Conservation (phyloP, 2,329 filamentous ascomycete genomes). For the Aphanoascus verrucosus region DNA sequence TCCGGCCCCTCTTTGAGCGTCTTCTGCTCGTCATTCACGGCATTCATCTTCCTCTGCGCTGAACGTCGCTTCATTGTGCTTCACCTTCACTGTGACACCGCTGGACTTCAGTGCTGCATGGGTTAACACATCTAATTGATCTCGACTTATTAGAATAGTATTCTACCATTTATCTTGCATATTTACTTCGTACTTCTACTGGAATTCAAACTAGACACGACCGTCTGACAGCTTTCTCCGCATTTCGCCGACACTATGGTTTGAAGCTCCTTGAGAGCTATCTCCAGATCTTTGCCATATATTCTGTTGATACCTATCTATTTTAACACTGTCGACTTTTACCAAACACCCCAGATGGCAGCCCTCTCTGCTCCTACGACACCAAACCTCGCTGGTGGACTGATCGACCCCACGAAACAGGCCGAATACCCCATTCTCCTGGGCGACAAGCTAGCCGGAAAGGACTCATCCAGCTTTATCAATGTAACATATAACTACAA, state of each 20-base stretch:
- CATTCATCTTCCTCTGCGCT: neutral
- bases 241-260: neutral
- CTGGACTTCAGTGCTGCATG: neutral
- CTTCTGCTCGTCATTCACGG: neutral
- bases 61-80: neutral
- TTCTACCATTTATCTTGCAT: neutral
- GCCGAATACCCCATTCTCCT: conserved; percentile 39
- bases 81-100: neutral
- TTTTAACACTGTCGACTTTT: neutral
- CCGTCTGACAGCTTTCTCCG: neutral
- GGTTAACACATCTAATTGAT: too few relatives aligned
- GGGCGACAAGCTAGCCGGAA: conserved; percentile 32
- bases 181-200: too few relatives aligned
- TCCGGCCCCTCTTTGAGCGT: neutral
- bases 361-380: conserved; percentile 6
- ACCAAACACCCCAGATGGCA: neutral
- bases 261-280: neutral
- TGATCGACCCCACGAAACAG: conserved; percentile 37
- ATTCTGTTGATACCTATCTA: neutral
- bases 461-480: conserved; percentile 23
- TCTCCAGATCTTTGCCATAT: neutral
- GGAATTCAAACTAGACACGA: neutral
- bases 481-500: conserved; percentile 40
- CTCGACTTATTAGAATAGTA: neutral
- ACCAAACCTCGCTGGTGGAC: conserved; percentile 23